Base-by-base conservation (phyloP, 2,329 filamentous ascomycete genomes). In the Tolypocladium guangdongense region DNA sequence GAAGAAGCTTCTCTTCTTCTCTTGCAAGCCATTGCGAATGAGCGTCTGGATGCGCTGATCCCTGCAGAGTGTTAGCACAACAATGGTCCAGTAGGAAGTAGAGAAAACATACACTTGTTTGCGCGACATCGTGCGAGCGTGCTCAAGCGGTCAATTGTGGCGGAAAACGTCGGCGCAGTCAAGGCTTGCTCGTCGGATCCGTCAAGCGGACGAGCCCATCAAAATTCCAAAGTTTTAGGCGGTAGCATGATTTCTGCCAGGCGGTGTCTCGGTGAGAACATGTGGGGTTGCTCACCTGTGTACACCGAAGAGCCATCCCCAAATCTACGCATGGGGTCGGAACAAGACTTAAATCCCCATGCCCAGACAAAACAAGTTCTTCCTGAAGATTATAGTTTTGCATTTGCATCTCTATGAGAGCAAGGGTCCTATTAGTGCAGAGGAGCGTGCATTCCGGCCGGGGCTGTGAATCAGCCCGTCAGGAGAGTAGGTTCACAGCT, bases 1-100 rank as follows among this genome's bases (percentile, higher is more conserved):
- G 71, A 99, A 95, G 77, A 99, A 96, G 74, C 88, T 95, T 70
- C 93, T 83, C 76, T 97, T 97, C 81, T 96, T 96, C 71, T 96
- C 90, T 71, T 88, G 89, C 57, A 91, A 78, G 60, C 88, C 87
- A 87, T 96, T 96, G 68, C 86, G 83, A 66, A 96, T 92, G 63
- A 96, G 83, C 70, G 90, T 86, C 56, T 87, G 88, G 64, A 96
- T 95, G 71, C 90, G 88, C 74, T 88, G 87, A 72, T 96, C 90
- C 66, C 89, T 90, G 58, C 5, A 24, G 35, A 24, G 18, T 8
- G n/a, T 27, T 20, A 53, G 45, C 35, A 49, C 20, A 41, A 52
- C 22, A 54, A 22, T 20, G 4, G 27, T 20, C 2, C 5, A 10
- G 30, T 7, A 51, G 14, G 6, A n/a, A 5, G 8, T 3, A 18